Percentiles rank a stretch among this genome's conserved stretches.
Evolutionary conservation across 345 rosid species (phyloP).

Genomic region (Dipteronia dyeriana): DNA sequence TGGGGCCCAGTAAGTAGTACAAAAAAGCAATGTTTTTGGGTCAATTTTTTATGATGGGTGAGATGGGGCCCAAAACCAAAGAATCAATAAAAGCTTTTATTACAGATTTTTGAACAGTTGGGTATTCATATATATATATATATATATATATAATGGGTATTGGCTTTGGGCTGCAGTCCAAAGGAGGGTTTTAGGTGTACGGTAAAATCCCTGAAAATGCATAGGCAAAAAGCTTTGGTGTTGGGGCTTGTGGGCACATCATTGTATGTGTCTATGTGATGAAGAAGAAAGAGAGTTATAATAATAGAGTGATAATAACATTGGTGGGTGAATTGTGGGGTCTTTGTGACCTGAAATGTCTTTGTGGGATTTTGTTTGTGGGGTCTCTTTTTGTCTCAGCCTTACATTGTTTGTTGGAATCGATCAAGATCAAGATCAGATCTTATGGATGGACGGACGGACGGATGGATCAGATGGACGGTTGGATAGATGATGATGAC

Average conservation of each 20-base stretch:
- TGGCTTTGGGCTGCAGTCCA: slow-evolving; percentile 1
- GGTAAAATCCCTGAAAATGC: slow-evolving; percentile 17
- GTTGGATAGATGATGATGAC: slow-evolving; percentile 10
- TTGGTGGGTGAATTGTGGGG: slow-evolving; percentile 19
- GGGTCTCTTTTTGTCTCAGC: slow-evolving; percentile 19
- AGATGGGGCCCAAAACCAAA: neutral
- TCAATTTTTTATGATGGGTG: slow-evolving; percentile 23
- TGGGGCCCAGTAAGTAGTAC: slow-evolving; percentile 20
- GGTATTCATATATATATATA: neutral
- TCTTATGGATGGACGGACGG: neutral
- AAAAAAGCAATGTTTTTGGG: slow-evolving; percentile 16
- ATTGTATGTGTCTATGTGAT: neutral
- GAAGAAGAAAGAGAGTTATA: neutral
- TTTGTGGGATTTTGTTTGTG: slow-evolving; percentile 22
- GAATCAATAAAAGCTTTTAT: neutral
- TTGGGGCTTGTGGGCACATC: slow-evolving; percentile 37
- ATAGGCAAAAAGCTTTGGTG: slow-evolving; percentile 18
- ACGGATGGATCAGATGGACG: neutral
- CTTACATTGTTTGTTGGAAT: slow-evolving; percentile 8
- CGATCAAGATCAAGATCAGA: neutral
- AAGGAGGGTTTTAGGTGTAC: slow-evolving; percentile 23
- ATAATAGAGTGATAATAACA: neutral
- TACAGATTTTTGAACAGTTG: neutral
- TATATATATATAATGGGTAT: neutral
- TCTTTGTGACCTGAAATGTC: neutral